Conservation (phyloP, 164 flowering plant genomes). For the Vitis rotundifolia region DNA sequence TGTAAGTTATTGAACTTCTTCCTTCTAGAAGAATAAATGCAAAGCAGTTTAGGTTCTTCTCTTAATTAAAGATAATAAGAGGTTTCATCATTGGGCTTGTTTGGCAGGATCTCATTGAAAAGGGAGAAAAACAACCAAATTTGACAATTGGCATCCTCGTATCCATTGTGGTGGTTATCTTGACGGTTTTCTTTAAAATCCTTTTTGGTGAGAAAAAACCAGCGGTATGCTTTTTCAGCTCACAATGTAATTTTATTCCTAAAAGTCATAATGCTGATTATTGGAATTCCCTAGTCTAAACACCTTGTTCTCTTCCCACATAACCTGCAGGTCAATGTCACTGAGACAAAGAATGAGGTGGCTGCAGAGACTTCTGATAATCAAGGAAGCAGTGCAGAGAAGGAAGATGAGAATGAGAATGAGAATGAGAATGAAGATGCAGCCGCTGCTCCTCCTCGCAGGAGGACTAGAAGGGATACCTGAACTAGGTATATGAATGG, state of each 20-base stretch:
- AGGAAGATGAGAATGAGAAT: constrained; percentile 25
- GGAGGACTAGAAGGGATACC: constrained; percentile 27
- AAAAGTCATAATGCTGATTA: too few relatives aligned
- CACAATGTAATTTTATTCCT: too few relatives aligned
- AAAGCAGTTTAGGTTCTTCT: too few relatives aligned
- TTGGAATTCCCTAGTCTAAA: too few relatives aligned
- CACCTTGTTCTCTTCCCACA: not conserved
- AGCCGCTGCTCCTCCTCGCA: constrained; percentile 15
- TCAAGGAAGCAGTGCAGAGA: constrained; percentile 20
- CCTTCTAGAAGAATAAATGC: too few relatives aligned
- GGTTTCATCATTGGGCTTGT: not conserved
- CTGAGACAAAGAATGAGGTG: not conserved
- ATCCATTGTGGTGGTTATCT: constrained; percentile 13
- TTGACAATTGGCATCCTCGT: constrained; percentile 15
- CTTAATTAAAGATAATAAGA: too few relatives aligned
- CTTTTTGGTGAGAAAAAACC: constrained; percentile 19
- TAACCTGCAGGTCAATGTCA: constrained; percentile 11
- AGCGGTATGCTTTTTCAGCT: not conserved
- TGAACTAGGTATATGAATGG: not conserved
- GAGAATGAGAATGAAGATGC: constrained; percentile 23
- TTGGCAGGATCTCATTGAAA: constrained; percentile 22
- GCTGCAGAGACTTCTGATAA: constrained; percentile 20
- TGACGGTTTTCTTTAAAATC: constrained; percentile 15
- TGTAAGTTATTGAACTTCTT: constrained; percentile 32
- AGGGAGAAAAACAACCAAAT: constrained; percentile 26